Base-by-base conservation (phyloP, 148 eudicot species). In the Heliosperma pusillum region DNA sequence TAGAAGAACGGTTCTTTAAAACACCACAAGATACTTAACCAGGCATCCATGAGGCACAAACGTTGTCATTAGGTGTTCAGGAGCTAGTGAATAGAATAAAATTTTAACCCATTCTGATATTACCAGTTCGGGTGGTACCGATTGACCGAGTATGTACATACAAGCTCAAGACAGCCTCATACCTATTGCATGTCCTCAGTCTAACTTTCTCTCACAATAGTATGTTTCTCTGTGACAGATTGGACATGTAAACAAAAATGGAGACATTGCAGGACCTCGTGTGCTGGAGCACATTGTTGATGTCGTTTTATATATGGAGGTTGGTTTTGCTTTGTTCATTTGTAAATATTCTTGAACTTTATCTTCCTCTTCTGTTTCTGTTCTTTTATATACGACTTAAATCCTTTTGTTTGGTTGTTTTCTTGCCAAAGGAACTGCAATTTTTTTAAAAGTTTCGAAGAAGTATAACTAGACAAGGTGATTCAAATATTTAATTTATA, bases 221-320 rank as follows among this genome's bases (percentile, higher is more conserved):
- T 76, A 66, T 60, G 63, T 75, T 68, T 82, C 42, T 13, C 67
- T 57, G 71, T 82, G 62, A 71, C 88, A 95, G 98, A 85, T 85
- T 83, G 99, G 99, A 13, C 99, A 95, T 87, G 97, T 95, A 78
- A 95, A 76, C 71, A 95, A 95, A 80, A 58, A 85, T 79, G 99
- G 99, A 83, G 99, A 95, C 3, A 88, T 95, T 78, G 99, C 99
- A 53, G 99, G 99, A 61, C 99, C 99, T 79, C 99, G 92, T 61
- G 86, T 90, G 30, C 81, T 95, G 83, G 99, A 95, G 91, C 99
- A 95, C 86, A 90, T 92, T 66, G 99, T 95, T 72, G 99, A 95
- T 81, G 91, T 81, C 17, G 99, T 95, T 68, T 73, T 95, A 78
- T 92, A 95, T 70, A 80, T 95, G 90, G 99, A 95, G 85, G 98